Percentiles rank a stretch among this genome's conserved stretches.
Evolutionary conservation across 208 protist genomes (phyloP).

Genomic region (Angomonas deanei): DNA sequence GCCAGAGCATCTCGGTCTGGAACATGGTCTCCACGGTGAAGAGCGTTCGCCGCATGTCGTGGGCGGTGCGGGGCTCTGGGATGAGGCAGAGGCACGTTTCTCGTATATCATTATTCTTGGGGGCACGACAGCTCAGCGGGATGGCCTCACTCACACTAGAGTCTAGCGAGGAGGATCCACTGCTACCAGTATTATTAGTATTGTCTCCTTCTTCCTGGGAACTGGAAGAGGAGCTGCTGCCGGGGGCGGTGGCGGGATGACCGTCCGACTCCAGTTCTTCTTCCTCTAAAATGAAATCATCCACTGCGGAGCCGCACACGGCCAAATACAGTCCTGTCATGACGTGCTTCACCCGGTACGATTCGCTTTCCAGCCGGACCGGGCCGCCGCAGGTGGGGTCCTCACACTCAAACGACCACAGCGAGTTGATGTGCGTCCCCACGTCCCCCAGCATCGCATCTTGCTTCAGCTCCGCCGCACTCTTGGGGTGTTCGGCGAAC

Average conservation of each 20-base stretch:
- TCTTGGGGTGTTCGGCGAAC: constrained; percentile 14
- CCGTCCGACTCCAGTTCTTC: constrained; percentile 18
- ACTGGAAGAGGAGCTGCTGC: not conserved
- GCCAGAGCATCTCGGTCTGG: constrained; percentile 36
- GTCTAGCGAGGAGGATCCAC: too few relatives aligned
- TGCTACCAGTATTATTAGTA: too few relatives aligned
- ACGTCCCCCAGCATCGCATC: constrained; percentile 19
- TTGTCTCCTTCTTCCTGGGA: not conserved
- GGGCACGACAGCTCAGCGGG: constrained; percentile 2
- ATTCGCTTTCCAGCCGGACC: constrained; percentile 24
- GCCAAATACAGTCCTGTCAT: constrained; percentile 60
- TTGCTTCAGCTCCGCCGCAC: constrained; percentile 9
- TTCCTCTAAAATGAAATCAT: constrained; percentile 33
- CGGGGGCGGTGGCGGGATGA: not conserved
- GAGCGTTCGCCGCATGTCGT: constrained; percentile 43
- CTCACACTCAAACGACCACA: constrained; percentile 70
- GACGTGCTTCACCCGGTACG: constrained; percentile 56
- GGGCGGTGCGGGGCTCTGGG: constrained; percentile 28
- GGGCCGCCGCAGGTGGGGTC: constrained; percentile 51
- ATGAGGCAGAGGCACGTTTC: constrained; percentile 63
- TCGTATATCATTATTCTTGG: constrained; percentile 12
- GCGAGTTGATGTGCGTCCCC: constrained; percentile 21
- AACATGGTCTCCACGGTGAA: constrained; percentile 63
- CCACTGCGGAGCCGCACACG: constrained; percentile 51
- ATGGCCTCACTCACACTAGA: not conserved